Evolutionary conservation across 352 stramenopile genomes (phyloP).

Genomic region (Phytopythium helicoides): DNA sequence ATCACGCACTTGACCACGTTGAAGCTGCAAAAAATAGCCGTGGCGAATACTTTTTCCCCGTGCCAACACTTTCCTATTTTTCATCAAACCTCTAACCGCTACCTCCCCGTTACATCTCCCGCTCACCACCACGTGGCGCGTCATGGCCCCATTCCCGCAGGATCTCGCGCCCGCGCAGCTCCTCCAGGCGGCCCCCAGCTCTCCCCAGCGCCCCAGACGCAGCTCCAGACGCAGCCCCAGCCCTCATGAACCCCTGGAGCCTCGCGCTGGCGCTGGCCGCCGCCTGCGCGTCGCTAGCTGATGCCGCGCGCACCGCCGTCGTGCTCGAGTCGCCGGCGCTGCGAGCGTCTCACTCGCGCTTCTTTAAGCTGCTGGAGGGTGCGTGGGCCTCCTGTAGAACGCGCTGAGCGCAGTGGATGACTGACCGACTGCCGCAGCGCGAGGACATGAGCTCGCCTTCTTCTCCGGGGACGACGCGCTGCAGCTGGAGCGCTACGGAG

Average conservation of each 20-base stretch:
- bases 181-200: neutral
- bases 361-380: constrained; percentile 70
- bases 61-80: too few species aligned
- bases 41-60: too few species aligned
- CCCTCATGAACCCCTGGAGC: neutral
- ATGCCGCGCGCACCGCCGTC: constrained; percentile 61
- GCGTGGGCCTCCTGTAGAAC: constrained; percentile 10
- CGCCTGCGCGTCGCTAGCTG: constrained; percentile 8
- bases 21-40: too few species aligned
- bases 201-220: neutral
- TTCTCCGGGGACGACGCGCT: constrained; percentile 53
- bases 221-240: neutral
- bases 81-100: too few species aligned
- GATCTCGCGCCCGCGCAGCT: too few species aligned
- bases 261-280: constrained; percentile 20
- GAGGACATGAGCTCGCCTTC: constrained; percentile 68
- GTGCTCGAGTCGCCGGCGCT: constrained; percentile 59
- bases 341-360: constrained; percentile 68
- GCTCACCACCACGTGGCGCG: too few species aligned
- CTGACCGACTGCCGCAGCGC: constrained; percentile 28
- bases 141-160: neutral
- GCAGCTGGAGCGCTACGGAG: constrained; percentile 78
- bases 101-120: too few species aligned
- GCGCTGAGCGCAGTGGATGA: too few species aligned
- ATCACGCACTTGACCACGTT: neutral